Evolutionary conservation across 169 alveolate species (phyloP), one percentile per base, ranked within the genome.

Genomic region (Gregarina niphandrodes): DNA sequence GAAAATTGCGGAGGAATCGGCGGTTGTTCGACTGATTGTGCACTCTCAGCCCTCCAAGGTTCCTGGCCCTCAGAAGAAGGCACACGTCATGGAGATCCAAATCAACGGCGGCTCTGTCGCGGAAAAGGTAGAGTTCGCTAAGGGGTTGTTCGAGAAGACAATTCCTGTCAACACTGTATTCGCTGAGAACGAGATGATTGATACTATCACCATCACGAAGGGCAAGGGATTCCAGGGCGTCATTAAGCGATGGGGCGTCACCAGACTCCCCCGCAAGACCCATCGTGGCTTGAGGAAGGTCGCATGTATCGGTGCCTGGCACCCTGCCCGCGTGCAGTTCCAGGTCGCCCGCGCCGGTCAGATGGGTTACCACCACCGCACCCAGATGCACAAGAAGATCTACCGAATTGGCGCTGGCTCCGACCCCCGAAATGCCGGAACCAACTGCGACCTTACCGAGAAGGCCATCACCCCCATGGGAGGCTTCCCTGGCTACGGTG

Each of bases 251-350:
- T 94, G 87, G 83, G 98, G 99, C 4, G 97, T 89, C 26, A 88
- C 95, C 40, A 82, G 96, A 29, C 79, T 94, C 57, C 93, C 94
- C 37, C 82, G 97, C 61, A 94, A 94, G 81, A 84, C 98, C 48
- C 99, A 91, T 65, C 82, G 98, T 57, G 99, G 99, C 34, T 77
- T 88, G 64, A 72, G 99, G 42, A 91, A 90, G 78, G 97, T 94
- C 35, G 98, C 97, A 15, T 93, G 99, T 71, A 89, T 93, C 49
- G 99, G 99, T 39, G 88, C 97, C n/a, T 93, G 99, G 99, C 99
- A 93, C 74, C 99, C 99, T 36, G 93, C 98, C 23, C 75, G 97
- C 32, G 97, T 93, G 38, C 93, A 87, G 70, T 93, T 85, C 80
- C 95, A 93, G 47, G 97, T 90, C 38, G 96, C 98, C 29, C 84